Evolutionary conservation across 192 early-diverging fungal species (phyloP).

Genomic region (Rhizoclosmatium globosum): DNA sequence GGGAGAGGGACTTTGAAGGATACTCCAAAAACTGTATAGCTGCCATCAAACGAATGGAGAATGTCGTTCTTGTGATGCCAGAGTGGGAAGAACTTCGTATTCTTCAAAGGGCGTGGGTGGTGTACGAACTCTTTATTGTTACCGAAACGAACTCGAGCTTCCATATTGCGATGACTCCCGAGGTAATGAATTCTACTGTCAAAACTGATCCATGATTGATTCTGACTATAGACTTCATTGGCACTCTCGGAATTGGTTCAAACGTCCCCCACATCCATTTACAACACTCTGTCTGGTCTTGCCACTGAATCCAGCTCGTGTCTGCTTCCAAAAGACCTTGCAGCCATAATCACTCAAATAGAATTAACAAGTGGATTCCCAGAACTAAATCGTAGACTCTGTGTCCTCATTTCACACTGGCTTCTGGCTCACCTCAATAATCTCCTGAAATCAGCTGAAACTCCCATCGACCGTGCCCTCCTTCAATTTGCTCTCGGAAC

Average conservation of each 20-base stretch:
- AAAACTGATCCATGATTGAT: too few relatives aligned
- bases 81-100: constrained; percentile 35
- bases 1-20: neutral
- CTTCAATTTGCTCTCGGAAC: neutral
- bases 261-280: too few relatives aligned
- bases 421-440: neutral
- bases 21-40: constrained; percentile 29
- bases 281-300: neutral
- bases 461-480: neutral
- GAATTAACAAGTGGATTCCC: neutral
- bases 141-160: constrained; percentile 18
- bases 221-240: too few relatives aligned
- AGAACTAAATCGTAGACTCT: neutral
- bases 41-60: constrained; percentile 29
- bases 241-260: too few relatives aligned
- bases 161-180: constrained; percentile 28
- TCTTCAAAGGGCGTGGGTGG: constrained; percentile 36
- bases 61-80: constrained; percentile 32
- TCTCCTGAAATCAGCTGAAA: neutral
- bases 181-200: neutral
- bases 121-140: constrained; percentile 38
- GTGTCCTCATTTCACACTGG: neutral
- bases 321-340: neutral
- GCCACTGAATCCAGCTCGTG: neutral
- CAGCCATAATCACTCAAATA: neutral